Percentiles rank a stretch among this genome's conserved stretches.
Evolutionary conservation across 306 rosid species (phyloP).

Genomic region (Quercus gilva): DNA sequence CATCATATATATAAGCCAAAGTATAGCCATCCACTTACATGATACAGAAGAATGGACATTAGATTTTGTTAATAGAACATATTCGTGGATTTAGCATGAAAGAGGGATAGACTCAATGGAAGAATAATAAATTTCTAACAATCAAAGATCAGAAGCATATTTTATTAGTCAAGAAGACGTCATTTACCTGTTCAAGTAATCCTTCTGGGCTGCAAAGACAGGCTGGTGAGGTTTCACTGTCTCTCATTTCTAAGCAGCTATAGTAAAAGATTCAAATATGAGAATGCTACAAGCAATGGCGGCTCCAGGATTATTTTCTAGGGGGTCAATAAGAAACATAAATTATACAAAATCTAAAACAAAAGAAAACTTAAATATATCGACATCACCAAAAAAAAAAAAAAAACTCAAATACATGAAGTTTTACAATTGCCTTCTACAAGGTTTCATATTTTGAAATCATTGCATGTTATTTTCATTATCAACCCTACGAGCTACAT

Average conservation of each 20-base stretch:
- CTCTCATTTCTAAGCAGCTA: slow-evolving; percentile 43
- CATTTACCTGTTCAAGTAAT: slow-evolving; percentile 31
- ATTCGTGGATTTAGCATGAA: neutral
- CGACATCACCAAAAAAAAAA: no score
- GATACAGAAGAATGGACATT: neutral
- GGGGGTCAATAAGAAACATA: no score
- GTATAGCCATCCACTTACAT: neutral
- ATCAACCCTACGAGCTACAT: no score
- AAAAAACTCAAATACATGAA: no score
- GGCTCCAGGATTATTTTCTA: no score
- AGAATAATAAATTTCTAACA: neutral
- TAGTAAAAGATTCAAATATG: slow-evolving; percentile 11
- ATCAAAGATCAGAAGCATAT: neutral
- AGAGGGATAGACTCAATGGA: neutral
- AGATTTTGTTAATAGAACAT: neutral
- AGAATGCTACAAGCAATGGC: neutral
- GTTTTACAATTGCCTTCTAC: no score
- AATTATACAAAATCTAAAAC: no score
- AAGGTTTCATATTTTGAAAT: no score
- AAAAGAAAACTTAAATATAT: no score
- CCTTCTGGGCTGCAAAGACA: slow-evolving; percentile 38
- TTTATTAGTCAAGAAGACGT: neutral
- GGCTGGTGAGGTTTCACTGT: slow-evolving; percentile 13
- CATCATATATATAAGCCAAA: neutral
- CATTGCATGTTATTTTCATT: no score